Evolutionary conservation across 2,329 filamentous ascomycete species (phyloP), one percentile per base, ranked within the genome.

Genomic region (Microcera coccophila): DNA sequence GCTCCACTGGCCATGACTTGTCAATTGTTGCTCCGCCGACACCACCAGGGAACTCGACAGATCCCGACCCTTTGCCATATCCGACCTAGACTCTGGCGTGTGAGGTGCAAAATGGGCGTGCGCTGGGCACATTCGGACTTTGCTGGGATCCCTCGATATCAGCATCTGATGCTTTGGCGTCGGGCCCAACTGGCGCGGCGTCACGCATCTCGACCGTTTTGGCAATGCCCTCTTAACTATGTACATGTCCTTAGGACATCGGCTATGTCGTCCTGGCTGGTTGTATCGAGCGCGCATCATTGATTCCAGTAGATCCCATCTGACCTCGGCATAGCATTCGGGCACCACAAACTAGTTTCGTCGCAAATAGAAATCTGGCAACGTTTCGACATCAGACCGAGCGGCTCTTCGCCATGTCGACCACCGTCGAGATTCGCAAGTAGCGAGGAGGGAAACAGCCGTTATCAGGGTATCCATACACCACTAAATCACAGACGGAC

Each of bases 141-240:
- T 57, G 55, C 53, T 40, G 57, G 55, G 45, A 59, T 52, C 44
- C 44, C 48, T 48, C 45, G 48, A 54, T 55, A 43, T 46, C 47
- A 54, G 48, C 50, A 57, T 29, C 47, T 50, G 56, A 56, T 59
- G 56, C 54, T 54, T 47, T 45, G 46, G 44, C 46, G 44, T 42
- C 47, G 51, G 47, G 43, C 49, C 49, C 54, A 20, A 49, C 48
- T 45, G 50, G 38, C 50, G 55, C 50, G 48, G 52, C 55, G 50
- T 51, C 50, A 61, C 54, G 58, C 58, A 61, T 45, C 49, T 61
- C 58, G 57, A 61, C 58, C 42, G 36, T 60, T 61, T 44, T 34
- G 58, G 58, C 47, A 58, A 51, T 53, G 48, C 38, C 50, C 46
- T n/a, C n/a, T n/a, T n/a, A n/a, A n/a, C n/a, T n/a, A n/a, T 32